Evolutionary conservation across 768 basidiomycete genomes (phyloP).

Genomic region (Mycena crocata): DNA sequence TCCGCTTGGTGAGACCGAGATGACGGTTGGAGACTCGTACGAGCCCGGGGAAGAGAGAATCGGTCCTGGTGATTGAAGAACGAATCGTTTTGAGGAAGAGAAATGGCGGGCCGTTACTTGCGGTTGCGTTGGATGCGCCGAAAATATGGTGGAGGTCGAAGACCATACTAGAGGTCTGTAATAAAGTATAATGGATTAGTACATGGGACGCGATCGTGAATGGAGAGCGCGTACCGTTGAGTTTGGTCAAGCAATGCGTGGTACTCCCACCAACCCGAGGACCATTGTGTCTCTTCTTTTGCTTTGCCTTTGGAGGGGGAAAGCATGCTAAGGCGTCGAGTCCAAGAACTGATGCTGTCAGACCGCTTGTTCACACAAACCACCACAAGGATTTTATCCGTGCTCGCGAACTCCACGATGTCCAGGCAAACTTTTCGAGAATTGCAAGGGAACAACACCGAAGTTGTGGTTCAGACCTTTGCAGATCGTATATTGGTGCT

Average conservation of each 20-base stretch:
- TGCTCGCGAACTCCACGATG: conserved; percentile 42
- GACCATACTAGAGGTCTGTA: conserved; percentile 80
- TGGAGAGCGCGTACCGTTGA: conserved; percentile 55
- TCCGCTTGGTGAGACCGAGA: conserved; percentile 69
- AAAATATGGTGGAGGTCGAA: conserved; percentile 73
- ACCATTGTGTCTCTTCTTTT: conserved; percentile 65
- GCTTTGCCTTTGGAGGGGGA: conserved; percentile 67
- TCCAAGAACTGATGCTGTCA: not conserved
- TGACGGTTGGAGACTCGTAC: conserved; percentile 72
- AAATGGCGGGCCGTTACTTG: conserved; percentile 72
- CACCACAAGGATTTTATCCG: too few species aligned
- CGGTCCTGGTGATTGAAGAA: conserved; percentile 63
- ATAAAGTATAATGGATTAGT: conserved; percentile 3
- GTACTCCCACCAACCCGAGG: conserved; percentile 81
- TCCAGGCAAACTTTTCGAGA: conserved; percentile 63
- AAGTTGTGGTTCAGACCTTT: conserved; percentile 83
- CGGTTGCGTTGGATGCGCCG: conserved; percentile 73
- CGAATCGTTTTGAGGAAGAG: conserved; percentile 75
- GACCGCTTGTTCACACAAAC: too few species aligned
- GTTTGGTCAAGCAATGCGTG: conserved; percentile 69
- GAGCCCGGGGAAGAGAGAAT: conserved; percentile 57
- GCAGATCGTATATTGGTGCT: conserved; percentile 87
- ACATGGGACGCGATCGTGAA: conserved; percentile 13
- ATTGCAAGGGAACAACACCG: conserved; percentile 71
- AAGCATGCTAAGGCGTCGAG: conserved; percentile 29